phyloP scores from a whole-genome alignment of 495 filamentous ascomycete species.

The Xylaria venustula region DNA sequence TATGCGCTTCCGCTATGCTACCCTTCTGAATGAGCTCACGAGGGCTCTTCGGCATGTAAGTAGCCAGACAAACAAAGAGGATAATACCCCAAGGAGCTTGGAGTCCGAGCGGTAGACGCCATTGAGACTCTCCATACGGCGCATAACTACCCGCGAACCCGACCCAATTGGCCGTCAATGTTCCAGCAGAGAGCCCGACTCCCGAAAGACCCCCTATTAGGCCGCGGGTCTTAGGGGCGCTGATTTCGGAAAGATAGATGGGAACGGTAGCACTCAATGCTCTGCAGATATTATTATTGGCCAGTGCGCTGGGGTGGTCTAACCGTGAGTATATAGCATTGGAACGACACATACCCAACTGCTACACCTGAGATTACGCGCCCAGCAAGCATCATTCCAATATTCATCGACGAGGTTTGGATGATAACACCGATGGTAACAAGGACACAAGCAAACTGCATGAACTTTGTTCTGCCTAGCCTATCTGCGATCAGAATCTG shows the following conservation, averaged over 20 bases:
- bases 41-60: conserved; percentile 61
- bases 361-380: conserved; percentile 55
- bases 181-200: conserved; percentile 57
- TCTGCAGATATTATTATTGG: background rate
- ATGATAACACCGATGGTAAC: conserved; percentile 57
- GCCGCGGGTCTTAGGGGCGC: conserved; percentile 51
- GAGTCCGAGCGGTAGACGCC: conserved; percentile 57
- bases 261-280: conserved; percentile 51
- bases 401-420: conserved; percentile 57
- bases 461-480: conserved; percentile 58
- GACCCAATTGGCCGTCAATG: conserved; percentile 59
- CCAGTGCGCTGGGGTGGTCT: background rate
- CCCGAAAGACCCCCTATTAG: conserved; percentile 60
- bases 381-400: conserved; percentile 60
- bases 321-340: too few relatives aligned
- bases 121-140: conserved; percentile 53
- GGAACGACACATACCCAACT: conserved; percentile 46
- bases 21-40: conserved; percentile 55
- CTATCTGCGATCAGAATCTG: conserved; percentile 56
- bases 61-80: conserved; percentile 54
- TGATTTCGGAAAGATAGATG: conserved; percentile 60
- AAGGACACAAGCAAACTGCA: conserved; percentile 57
- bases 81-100: conserved; percentile 61
- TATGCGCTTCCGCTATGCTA: conserved; percentile 48
- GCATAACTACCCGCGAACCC: conserved; percentile 58